phyloP scores from a whole-genome alignment of 1,284 basidiomycete genomes.

The Irpex sp. region DNA sequence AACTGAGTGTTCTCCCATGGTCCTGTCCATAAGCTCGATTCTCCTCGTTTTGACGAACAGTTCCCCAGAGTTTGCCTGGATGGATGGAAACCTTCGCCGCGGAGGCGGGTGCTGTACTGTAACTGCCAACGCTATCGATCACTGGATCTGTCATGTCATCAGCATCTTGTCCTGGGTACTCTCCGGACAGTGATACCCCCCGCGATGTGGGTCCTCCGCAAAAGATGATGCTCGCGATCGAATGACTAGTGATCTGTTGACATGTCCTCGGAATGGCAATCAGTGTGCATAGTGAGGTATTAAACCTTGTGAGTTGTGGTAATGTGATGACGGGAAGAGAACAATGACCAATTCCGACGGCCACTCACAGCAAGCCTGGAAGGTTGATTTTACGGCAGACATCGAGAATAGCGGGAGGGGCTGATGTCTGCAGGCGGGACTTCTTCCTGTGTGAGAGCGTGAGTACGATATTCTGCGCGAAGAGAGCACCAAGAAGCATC shows the following conservation, averaged over 20 bases:
- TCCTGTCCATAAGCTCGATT: background rate
- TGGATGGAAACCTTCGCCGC: background rate
- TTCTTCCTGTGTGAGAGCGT: background rate
- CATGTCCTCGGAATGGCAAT: background rate
- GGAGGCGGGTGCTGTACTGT: background rate
- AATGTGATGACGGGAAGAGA: background rate
- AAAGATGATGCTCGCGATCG: background rate
- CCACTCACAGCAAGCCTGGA: background rate
- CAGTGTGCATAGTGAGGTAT: background rate
- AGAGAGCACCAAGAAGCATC: no score
- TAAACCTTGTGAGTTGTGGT: background rate
- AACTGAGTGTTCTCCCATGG: background rate
- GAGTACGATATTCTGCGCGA: background rate
- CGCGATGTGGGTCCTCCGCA: background rate
- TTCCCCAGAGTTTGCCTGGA: background rate
- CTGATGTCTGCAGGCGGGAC: background rate
- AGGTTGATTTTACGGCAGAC: background rate
- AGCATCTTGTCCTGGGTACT: background rate
- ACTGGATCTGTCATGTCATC: background rate
- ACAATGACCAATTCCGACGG: background rate
- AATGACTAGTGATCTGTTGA: no score
- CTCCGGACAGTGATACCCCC: background rate
- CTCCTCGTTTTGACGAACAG: background rate
- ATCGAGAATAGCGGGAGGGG: background rate
- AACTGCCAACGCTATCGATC: background rate